phyloP scores from a whole-genome alignment of 768 basidiomycete genomes.

The Panaeolus cyanescens region DNA sequence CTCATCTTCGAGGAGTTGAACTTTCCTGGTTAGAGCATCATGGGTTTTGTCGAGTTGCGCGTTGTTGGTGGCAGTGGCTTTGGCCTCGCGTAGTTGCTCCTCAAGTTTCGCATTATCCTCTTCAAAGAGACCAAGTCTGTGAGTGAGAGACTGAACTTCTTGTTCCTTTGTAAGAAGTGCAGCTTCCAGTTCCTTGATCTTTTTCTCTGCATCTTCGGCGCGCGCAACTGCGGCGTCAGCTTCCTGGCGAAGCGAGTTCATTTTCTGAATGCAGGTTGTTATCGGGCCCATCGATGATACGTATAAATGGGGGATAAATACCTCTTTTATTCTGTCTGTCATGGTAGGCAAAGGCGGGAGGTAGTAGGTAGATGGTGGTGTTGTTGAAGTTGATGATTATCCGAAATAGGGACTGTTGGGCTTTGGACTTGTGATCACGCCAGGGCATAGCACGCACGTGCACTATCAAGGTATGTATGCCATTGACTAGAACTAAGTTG shows the following conservation, averaged over 20 bases:
- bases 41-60: slow-evolving; percentile 70
- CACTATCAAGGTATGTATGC: not conserved
- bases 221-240: slow-evolving; percentile 80
- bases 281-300: not conserved
- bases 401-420: slow-evolving; percentile 22
- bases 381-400: slow-evolving; percentile 1
- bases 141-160: slow-evolving; percentile 76
- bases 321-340: slow-evolving; percentile 58
- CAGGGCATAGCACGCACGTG: slow-evolving; percentile 3
- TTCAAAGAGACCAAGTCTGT: slow-evolving; percentile 69
- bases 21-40: slow-evolving; percentile 79
- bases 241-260: slow-evolving; percentile 77
- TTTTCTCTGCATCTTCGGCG: slow-evolving; percentile 85
- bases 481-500: too few relatives aligned
- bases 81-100: slow-evolving; percentile 60
- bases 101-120: slow-evolving; percentile 73
- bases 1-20: slow-evolving; percentile 92
- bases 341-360: slow-evolving; percentile 26
- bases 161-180: slow-evolving; percentile 80
- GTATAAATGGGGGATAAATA: slow-evolving; percentile 16
- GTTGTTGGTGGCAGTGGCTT: slow-evolving; percentile 64
- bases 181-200: slow-evolving; percentile 81
- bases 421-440: slow-evolving; percentile 12
- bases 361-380: slow-evolving; percentile 15
- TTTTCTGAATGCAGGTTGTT: slow-evolving; percentile 50